phyloP scores from a whole-genome alignment of 2,329 filamentous ascomycete genomes.

The Metarhizium anisopliae region DNA sequence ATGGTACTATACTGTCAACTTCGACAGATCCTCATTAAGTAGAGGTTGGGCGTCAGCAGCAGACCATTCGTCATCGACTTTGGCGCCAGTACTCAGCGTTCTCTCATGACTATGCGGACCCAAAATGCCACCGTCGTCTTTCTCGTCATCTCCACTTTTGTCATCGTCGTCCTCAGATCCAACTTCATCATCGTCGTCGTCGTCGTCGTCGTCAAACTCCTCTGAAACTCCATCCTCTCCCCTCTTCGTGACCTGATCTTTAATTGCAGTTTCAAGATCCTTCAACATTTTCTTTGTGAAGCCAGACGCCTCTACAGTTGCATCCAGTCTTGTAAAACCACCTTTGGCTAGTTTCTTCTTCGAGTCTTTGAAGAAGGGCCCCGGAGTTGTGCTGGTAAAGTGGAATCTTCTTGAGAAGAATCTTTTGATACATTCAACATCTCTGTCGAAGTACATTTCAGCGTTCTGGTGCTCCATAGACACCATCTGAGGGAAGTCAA shows the following conservation, averaged over 20 bases:
- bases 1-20: slow-evolving; percentile 16
- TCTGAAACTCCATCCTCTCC: slow-evolving; percentile 21
- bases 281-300: slow-evolving; percentile 97
- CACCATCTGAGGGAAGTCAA: slow-evolving; percentile 98
- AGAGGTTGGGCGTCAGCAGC: slow-evolving; percentile 10
- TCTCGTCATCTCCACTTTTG: slow-evolving; percentile 7
- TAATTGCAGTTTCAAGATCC: slow-evolving; percentile 85
- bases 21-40: slow-evolving; percentile 17
- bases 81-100: not conserved
- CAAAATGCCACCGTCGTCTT: not conserved
- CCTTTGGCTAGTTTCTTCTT: slow-evolving; percentile 63
- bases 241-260: slow-evolving; percentile 55
- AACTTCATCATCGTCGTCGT: slow-evolving; percentile 18
- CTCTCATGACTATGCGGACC: not conserved
- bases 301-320: slow-evolving; percentile 82
- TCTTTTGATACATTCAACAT: slow-evolving; percentile 89
- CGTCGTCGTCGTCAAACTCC: slow-evolving; percentile 15
- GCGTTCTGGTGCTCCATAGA: slow-evolving; percentile 91
- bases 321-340: slow-evolving; percentile 64
- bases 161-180: slow-evolving; percentile 18
- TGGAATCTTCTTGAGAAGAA: slow-evolving; percentile 88
- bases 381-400: slow-evolving; percentile 72
- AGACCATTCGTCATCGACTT: not conserved
- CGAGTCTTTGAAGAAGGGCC: slow-evolving; percentile 78
- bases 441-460: slow-evolving; percentile 94